Percentiles rank a stretch among this genome's conserved stretches.
Conservation (phyloP, 441 rosid species). For the Eutrema salsugineum region DNA sequence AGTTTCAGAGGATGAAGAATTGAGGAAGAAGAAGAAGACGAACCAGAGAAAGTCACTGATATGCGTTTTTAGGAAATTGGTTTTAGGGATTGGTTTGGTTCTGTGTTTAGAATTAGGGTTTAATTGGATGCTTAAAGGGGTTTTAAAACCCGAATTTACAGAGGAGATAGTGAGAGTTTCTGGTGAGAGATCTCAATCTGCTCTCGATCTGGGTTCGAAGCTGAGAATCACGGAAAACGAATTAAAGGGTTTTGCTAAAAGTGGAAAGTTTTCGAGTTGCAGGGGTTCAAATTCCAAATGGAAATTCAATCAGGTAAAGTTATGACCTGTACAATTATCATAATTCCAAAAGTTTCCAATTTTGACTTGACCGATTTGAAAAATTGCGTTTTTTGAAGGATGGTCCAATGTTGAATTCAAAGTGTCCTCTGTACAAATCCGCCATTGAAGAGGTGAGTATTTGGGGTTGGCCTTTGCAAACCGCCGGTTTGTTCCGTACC, state of each 20-base stretch:
- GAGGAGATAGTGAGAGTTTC: constrained; percentile 40
- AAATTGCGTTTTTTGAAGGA: constrained; percentile 36
- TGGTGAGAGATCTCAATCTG: constrained; percentile 47
- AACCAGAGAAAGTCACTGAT: background rate
- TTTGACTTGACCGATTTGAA: background rate
- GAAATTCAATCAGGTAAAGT: constrained; percentile 61
- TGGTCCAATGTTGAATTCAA: constrained; percentile 52
- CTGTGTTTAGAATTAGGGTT: constrained; percentile 43
- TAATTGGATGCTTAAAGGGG: constrained; percentile 32
- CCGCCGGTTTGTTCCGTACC: constrained; percentile 62
- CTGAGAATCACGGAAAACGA: constrained; percentile 50
- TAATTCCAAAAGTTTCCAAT: background rate
- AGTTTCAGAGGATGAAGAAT: constrained; percentile 11
- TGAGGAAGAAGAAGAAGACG: constrained; percentile 12
- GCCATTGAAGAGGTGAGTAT: constrained; percentile 69
- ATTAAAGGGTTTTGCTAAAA: constrained; percentile 39
- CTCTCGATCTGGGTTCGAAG: constrained; percentile 36
- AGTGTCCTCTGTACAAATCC: constrained; percentile 69
- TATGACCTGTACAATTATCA: too few species aligned
- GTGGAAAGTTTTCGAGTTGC: constrained; percentile 47
- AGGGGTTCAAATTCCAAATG: constrained; percentile 51
- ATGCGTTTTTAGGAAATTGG: constrained; percentile 16
- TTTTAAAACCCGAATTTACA: constrained; percentile 44
- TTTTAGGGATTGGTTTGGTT: constrained; percentile 37
- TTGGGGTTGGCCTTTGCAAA: constrained; percentile 98